A percentile compares a stretch with the other conserved stretches of the same genome.
These are phyloP conservation scores for Xylaria nigripes DNA, from an alignment of 495 filamentous ascomycete species.

Conservation along the genomic window DNA sequence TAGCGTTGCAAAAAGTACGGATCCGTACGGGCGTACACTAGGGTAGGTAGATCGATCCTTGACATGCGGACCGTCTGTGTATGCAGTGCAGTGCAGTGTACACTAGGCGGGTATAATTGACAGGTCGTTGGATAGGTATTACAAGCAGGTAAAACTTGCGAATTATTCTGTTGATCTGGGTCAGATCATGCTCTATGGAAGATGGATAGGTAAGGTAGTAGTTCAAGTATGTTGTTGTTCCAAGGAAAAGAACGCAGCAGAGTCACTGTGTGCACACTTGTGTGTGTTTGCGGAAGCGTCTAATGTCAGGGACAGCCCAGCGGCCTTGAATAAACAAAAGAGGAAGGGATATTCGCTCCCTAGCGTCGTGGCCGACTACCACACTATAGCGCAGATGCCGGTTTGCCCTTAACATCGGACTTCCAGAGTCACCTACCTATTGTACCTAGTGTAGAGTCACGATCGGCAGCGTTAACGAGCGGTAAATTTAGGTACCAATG, in stretches of 20 bases:
- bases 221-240: background rate
- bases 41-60: conserved; percentile 7
- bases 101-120: too few species aligned
- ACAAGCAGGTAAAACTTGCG: background rate
- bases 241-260: conserved; percentile 4
- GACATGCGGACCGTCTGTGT: background rate
- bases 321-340: background rate
- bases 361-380: background rate
- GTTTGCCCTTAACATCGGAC: background rate
- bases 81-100: background rate
- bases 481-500: background rate
- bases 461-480: background rate
- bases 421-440: background rate
- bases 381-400: conserved; percentile 2
- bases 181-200: conserved; percentile 6
- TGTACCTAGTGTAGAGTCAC: too few species aligned
- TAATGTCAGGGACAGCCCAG: conserved; percentile 4
- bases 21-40: conserved; percentile 21
- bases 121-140: background rate
- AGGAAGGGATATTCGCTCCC: conserved; percentile 7
- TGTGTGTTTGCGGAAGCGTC: background rate
- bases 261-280: conserved; percentile 3
- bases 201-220: too few species aligned
- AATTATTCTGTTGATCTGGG: conserved; percentile 6
- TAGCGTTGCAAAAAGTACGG: conserved; percentile 12